phyloP scores from a whole-genome alignment of 345 rosid genomes.

The Rhodomyrtus tomentosa region DNA sequence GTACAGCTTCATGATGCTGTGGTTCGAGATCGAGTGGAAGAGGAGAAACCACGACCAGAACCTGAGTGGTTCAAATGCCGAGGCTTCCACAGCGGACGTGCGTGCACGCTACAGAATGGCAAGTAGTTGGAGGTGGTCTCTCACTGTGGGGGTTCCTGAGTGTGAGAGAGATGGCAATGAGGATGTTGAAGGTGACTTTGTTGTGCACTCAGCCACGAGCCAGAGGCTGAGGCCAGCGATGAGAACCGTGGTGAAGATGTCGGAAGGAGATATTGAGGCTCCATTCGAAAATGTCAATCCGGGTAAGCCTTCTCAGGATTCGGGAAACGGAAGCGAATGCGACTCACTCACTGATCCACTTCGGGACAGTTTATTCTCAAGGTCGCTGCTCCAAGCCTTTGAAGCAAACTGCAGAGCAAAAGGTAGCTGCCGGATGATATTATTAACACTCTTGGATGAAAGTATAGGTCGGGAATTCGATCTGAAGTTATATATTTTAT shows the following conservation, averaged over 20 bases:
- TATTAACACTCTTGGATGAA: neutral
- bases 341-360: no score
- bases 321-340: neutral
- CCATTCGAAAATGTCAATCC: neutral
- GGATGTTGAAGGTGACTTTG: neutral
- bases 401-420: neutral
- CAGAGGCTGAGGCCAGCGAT: neutral
- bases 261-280: neutral
- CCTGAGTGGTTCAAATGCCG: neutral
- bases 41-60: neutral
- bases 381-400: neutral
- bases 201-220: neutral
- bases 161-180: neutral
- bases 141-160: neutral
- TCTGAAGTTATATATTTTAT: neutral
- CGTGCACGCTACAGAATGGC: neutral
- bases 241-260: neutral
- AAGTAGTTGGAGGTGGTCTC: neutral
- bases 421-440: neutral
- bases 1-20: constrained; percentile 11
- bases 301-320: neutral
- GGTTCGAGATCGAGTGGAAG: neutral
- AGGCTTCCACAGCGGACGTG: neutral
- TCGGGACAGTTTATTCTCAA: neutral
- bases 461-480: neutral